Evolutionary conservation across 2,329 filamentous ascomycete species (phyloP).

Genomic region (Chalaropsis ovoidea): DNA sequence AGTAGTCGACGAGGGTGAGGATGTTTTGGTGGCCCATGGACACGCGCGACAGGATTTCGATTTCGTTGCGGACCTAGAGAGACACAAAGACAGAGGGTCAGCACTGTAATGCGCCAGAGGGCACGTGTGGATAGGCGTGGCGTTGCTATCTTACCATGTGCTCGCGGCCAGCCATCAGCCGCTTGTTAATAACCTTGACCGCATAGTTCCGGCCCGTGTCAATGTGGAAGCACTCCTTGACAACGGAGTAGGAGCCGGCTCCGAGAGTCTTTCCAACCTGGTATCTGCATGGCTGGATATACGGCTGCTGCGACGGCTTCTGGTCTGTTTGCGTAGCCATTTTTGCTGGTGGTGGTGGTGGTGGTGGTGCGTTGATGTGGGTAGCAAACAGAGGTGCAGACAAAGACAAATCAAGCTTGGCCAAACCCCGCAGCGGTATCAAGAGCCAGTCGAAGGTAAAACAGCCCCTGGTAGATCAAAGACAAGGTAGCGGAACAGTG

Average conservation of each 20-base stretch:
- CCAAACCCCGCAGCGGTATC: slow-evolving; percentile 13
- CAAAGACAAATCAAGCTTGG: background rate
- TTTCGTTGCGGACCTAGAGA: slow-evolving; percentile 82
- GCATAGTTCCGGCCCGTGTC: slow-evolving; percentile 97
- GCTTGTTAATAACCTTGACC: slow-evolving; percentile 98
- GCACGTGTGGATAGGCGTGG: background rate
- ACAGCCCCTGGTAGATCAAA: slow-evolving; percentile 4
- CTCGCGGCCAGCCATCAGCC: slow-evolving; percentile 91
- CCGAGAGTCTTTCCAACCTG: slow-evolving; percentile 97
- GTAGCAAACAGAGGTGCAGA: background rate
- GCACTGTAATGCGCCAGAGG: background rate
- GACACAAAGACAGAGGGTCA: background rate
- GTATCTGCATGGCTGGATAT: slow-evolving; percentile 91
- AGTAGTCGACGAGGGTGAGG: slow-evolving; percentile 94
- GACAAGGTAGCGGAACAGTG: background rate
- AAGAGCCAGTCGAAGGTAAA: background rate
- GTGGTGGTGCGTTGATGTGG: background rate
- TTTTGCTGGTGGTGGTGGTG: background rate
- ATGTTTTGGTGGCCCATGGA: slow-evolving; percentile 99
- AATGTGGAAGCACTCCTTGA: slow-evolving; percentile 98
- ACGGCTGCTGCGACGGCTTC: slow-evolving; percentile 35
- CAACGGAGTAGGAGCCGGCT: slow-evolving; percentile 92
- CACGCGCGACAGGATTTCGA: slow-evolving; percentile 92
- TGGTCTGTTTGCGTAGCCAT: background rate
- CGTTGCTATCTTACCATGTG: slow-evolving; percentile 64